Evolutionary conservation across 148 eudicot species (phyloP).

Genomic region (Vaccinium myrtillus): DNA sequence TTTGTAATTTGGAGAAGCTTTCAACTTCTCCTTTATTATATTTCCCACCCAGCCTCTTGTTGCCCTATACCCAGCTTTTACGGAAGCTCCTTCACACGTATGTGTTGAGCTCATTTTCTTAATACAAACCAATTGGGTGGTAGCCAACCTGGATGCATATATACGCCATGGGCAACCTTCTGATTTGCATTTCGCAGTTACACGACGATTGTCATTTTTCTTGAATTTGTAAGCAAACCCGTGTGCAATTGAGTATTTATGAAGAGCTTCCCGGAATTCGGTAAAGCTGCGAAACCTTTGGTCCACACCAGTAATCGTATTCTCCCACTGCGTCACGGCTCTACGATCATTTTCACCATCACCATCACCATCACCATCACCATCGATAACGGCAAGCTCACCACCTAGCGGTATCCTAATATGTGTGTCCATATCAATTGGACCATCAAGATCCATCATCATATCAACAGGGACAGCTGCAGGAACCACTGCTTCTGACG

Average conservation of each 20-base stretch:
- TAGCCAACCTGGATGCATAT: slow-evolving; percentile 44
- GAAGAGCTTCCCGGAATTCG: slow-evolving; percentile 49
- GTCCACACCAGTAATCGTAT: slow-evolving; percentile 48
- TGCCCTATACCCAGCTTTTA: slow-evolving; percentile 35
- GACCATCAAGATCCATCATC: slow-evolving; percentile 26
- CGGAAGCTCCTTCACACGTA: slow-evolving; percentile 42
- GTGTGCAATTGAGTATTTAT: slow-evolving; percentile 48
- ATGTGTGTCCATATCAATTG: slow-evolving; percentile 26
- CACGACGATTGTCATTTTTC: slow-evolving; percentile 48
- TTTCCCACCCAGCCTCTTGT: slow-evolving; percentile 45
- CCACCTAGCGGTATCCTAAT: slow-evolving; percentile 22
- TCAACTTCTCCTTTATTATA: slow-evolving; percentile 53
- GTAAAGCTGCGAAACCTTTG: slow-evolving; percentile 45
- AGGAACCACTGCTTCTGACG: slow-evolving; percentile 45
- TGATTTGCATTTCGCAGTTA: slow-evolving; percentile 46
- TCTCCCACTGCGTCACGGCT: slow-evolving; percentile 45
- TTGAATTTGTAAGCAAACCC: slow-evolving; percentile 48
- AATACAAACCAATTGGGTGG: slow-evolving; percentile 44
- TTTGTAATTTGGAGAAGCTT: slow-evolving; percentile 40
- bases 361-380: slow-evolving; percentile 18
- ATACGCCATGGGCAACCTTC: slow-evolving; percentile 57
- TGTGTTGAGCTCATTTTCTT: slow-evolving; percentile 42
- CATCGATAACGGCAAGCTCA: slow-evolving; percentile 4
- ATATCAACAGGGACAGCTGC: slow-evolving; percentile 28
- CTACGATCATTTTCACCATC: slow-evolving; percentile 18